phyloP scores from a whole-genome alignment of 306 rosid genomes.

The Adenanthera pavonina region DNA sequence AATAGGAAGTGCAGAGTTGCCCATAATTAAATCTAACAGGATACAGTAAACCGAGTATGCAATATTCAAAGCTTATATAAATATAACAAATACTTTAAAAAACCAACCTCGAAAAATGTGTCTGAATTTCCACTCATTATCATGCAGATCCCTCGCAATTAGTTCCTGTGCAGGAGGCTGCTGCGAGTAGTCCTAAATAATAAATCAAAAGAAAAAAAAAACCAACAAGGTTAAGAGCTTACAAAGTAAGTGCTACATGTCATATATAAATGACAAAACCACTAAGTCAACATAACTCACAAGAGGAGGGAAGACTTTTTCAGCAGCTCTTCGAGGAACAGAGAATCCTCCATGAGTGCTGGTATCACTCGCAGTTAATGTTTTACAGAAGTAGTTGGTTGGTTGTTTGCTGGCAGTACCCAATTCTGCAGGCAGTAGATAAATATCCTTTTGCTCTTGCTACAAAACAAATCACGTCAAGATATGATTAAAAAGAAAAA shows the following conservation, averaged over 20 bases:
- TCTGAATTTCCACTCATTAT: constrained; percentile 77
- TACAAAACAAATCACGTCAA: constrained; percentile 42
- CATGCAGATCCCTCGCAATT: constrained; percentile 79
- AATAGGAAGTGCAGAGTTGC: background rate
- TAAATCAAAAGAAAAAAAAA: constrained; percentile 22
- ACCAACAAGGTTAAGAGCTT: constrained; percentile 16
- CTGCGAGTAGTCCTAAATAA: constrained; percentile 66
- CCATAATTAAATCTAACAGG: constrained; percentile 5
- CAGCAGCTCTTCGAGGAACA: constrained; percentile 87
- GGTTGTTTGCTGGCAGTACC: constrained; percentile 75
- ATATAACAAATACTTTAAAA: background rate
- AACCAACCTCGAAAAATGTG: constrained; percentile 71
- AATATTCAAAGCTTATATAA: constrained; percentile 1
- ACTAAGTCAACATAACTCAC: constrained; percentile 48
- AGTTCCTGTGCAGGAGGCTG: constrained; percentile 84
- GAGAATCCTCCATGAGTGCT: constrained; percentile 86
- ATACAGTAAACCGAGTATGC: background rate
- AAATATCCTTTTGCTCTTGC: constrained; percentile 81
- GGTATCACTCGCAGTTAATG: constrained; percentile 79
- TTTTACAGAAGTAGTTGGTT: constrained; percentile 75
- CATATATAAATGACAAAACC: constrained; percentile 45
- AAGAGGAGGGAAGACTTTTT: constrained; percentile 83
- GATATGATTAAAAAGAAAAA: constrained; percentile 22
- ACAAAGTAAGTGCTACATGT: constrained; percentile 9
- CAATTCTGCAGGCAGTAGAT: constrained; percentile 73